These are phyloP conservation scores for Saccharomycopsis malanga DNA, from an alignment of 805 yeast species.

Conservation along the genomic window DNA sequence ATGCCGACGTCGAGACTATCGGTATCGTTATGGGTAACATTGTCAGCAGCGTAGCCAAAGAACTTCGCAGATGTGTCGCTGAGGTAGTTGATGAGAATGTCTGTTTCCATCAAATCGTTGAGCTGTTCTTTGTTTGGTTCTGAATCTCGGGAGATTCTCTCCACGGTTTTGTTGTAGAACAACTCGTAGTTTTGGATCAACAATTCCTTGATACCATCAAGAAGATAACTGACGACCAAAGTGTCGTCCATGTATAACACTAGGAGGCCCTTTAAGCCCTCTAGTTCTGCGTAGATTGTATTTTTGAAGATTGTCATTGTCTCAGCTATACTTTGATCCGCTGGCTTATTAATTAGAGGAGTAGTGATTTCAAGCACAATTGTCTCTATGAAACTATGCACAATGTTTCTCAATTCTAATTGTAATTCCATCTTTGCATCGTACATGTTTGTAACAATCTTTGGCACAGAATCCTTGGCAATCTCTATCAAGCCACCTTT, in stretches of 20 bases:
- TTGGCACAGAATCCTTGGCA: slow-evolving; percentile 67
- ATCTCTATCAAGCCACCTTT: slow-evolving; percentile 35
- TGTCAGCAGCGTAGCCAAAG: no score
- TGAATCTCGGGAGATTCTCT: neutral
- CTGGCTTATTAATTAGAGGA: slow-evolving; percentile 31
- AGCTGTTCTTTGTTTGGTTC: slow-evolving; percentile 6
- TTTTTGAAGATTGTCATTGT: neutral
- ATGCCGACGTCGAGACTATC: neutral
- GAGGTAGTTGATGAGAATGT: slow-evolving; percentile 15
- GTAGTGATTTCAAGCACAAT: slow-evolving; percentile 43
- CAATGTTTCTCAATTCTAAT: slow-evolving; percentile 60
- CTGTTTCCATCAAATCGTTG: slow-evolving; percentile 16
- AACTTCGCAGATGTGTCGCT: slow-evolving; percentile 7
- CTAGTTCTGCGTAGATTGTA: slow-evolving; percentile 46
- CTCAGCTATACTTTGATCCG: slow-evolving; percentile 11
- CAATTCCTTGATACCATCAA: slow-evolving; percentile 62
- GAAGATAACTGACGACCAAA: slow-evolving; percentile 42
- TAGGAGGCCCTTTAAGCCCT: slow-evolving; percentile 45
- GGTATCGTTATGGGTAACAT: neutral
- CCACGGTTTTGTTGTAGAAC: slow-evolving; percentile 18
- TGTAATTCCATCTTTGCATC: slow-evolving; percentile 74
- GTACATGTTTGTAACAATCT: slow-evolving; percentile 70
- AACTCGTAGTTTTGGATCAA: slow-evolving; percentile 50
- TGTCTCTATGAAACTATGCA: slow-evolving; percentile 59
- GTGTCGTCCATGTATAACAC: slow-evolving; percentile 48